These are phyloP conservation scores for Aureobasidium sp. DNA, from an alignment of 2,329 filamentous ascomycete species.

Conservation along the genomic window DNA sequence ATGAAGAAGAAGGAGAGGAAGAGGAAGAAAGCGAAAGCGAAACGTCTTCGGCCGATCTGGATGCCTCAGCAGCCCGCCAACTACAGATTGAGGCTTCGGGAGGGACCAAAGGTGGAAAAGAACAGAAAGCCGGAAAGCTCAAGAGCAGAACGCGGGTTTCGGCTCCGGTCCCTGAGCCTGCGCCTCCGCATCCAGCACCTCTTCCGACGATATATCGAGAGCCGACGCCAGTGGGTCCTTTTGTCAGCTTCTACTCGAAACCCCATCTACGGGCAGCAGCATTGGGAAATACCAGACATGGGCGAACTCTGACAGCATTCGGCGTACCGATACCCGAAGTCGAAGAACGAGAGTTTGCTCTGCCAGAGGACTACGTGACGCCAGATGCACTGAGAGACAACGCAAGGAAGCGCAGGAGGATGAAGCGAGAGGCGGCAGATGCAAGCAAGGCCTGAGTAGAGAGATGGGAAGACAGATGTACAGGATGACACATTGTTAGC, in stretches of 20 bases:
- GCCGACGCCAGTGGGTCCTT: conserved; percentile 46
- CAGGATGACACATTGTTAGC: conserved; percentile 5
- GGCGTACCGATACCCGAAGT: conserved; percentile 72
- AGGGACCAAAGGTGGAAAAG: background rate
- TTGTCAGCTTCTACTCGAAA: conserved; percentile 82
- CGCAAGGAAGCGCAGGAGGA: conserved; percentile 54
- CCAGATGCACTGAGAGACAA: conserved; percentile 42
- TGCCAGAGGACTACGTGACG: conserved; percentile 57
- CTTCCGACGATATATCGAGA: conserved; percentile 19
- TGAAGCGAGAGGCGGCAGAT: conserved; percentile 43
- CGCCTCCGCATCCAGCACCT: conserved; percentile 25
- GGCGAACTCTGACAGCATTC: conserved; percentile 68
- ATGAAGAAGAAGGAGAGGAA: conserved; percentile 18
- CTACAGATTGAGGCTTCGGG: conserved; percentile 53
- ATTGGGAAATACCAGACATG: conserved; percentile 61
- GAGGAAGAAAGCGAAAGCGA: conserved; percentile 32
- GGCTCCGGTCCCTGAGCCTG: conserved; percentile 6
- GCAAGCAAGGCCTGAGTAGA: conserved; percentile 14
- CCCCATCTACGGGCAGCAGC: conserved; percentile 71
- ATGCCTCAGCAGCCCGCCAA: conserved; percentile 64
- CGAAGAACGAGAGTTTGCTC: conserved; percentile 59
- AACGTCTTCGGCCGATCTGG: conserved; percentile 60
- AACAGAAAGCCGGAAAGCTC: conserved; percentile 26
- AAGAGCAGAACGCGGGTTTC: conserved; percentile 25
- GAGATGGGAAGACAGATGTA: conserved; percentile 5